Evolutionary conservation across 1,139 yeast genomes (phyloP), one percentile per base, ranked within the genome.

Genomic region (Magnusiomyces fungicola): DNA sequence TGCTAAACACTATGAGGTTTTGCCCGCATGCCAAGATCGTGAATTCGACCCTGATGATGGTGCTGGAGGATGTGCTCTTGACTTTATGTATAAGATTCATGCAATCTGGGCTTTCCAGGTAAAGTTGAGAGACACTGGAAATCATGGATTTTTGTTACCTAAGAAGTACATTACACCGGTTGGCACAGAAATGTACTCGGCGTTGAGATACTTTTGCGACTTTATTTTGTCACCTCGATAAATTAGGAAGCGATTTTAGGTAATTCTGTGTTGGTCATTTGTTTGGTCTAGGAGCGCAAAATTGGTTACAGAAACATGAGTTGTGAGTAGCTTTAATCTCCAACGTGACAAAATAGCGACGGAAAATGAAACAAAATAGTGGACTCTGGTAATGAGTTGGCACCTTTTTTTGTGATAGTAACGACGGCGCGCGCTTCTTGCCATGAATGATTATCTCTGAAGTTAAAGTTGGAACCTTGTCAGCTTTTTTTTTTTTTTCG

Each of bases 81-180:
- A 87, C 61, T 87, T 74, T 63, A 84, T 87, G 92, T 86, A 87
- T 62, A 88, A 83, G 64, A 76, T 81, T 60, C 76, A 81, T 53
- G 95, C 94, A 0, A 78, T 72, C 60, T 86, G 92, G 89, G 94
- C 95, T 1, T 84, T 81, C 68, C 95, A 85, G 60, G 69, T 87
- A 53, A 85, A 87, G 64, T 71, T 88, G 53, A 75, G 96, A 59
- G 96, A 87, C 64, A 78, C 84, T 21, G 96, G 96, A 1, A 76
- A 78, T 50, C 90, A 83, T 62, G 96, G 96, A 1, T 88, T 86
- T 63, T 71, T 88, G 56, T 71, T 87, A 45, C 96, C 96, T 6
- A 62, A 83, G 1, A 78, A 77, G 60, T 79, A 73, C 61, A 87
- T 88, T 54, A 71, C 66, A 24, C 90, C 95, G 0, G 92, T 84